Evolutionary conservation across 306 rosid genomes (phyloP), one percentile per base, ranked within the genome.

Genomic region (Inga leiocalycina): DNA sequence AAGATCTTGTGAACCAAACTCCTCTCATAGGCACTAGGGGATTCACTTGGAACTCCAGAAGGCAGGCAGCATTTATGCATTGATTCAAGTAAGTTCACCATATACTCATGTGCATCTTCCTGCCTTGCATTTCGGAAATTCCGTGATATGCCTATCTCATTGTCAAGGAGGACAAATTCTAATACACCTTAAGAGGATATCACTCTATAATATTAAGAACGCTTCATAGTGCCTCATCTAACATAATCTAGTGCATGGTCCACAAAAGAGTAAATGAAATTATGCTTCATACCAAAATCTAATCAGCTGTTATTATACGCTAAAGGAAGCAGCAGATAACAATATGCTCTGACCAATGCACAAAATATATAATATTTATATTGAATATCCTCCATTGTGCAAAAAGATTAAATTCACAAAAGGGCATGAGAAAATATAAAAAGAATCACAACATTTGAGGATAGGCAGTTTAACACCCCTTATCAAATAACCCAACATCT

Each of bases 101-200:
- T 97, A 92, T 94, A 97, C 81, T 97, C 99, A 48, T 97, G 98
- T 22, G 99, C 99, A 92, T 97, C 98, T 82, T 97, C 99, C 81
- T 97, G 99, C 86, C 99, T 92, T 16, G 94, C 88, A 82, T 88
- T 92, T 30, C 90, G 88, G 56, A 97, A 97, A 87, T 91, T 94
- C 45, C 99, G 86, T 64, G 99, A 97, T 86, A 97, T 92, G 79
- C 97, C 99, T 97, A 84, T 84, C 84, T 79, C 20, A 66, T 48
- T 79, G 92, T 92, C 84, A 92, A 72, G 94, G 85, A 88, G 73
- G 62, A 57, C 91, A 88, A 80, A 69, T 45, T 84, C 80, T 30
- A 68, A 76, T 41, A 71, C 4, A 80, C 66, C 66, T 54, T 46
- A 81, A 56, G n/a, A 4, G 35, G 32, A 72, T 20, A 64, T 39